Evolutionary conservation across 768 basidiomycete genomes (phyloP).

Genomic region (Hygrophorus pudorinus): DNA sequence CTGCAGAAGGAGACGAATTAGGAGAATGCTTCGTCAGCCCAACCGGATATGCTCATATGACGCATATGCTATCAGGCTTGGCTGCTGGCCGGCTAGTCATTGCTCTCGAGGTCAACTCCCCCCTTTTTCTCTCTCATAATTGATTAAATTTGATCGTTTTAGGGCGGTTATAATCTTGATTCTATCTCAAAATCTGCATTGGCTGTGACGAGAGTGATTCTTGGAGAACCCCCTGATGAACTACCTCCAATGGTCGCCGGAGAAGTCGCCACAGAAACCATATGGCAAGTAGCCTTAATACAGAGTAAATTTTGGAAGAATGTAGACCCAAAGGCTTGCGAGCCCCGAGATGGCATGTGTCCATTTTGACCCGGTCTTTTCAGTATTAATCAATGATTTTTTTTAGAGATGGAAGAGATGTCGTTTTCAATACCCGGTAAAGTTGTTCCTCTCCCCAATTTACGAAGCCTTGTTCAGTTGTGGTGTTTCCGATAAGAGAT

Average conservation of each 20-base stretch:
- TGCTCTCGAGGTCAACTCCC: constrained; percentile 73
- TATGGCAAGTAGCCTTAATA: constrained; percentile 78
- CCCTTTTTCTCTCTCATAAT: neutral
- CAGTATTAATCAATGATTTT: constrained; percentile 2
- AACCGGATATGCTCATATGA: constrained; percentile 95
- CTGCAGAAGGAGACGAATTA: constrained; percentile 84
- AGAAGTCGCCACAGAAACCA: constrained; percentile 78
- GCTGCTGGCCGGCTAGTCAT: constrained; percentile 86
- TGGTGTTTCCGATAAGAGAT: constrained; percentile 42
- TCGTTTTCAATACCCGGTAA: constrained; percentile 62
- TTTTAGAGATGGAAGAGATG: constrained; percentile 49
- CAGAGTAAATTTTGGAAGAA: constrained; percentile 91
- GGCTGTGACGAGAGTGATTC: constrained; percentile 79
- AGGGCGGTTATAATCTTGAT: constrained; percentile 95
- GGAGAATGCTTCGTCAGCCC: constrained; percentile 90
- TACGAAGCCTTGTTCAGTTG: neutral
- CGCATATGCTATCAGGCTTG: constrained; percentile 86
- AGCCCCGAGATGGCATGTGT: constrained; percentile 63
- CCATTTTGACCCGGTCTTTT: neutral
- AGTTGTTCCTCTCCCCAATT: neutral
- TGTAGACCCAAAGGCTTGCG: constrained; percentile 72
- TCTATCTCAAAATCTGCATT: constrained; percentile 82
- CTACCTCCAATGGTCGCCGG: constrained; percentile 65
- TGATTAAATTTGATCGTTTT: neutral
- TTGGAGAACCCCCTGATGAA: constrained; percentile 79